Conservation (phyloP, 2,329 filamentous ascomycete genomes). For the Truncatella angustata region DNA sequence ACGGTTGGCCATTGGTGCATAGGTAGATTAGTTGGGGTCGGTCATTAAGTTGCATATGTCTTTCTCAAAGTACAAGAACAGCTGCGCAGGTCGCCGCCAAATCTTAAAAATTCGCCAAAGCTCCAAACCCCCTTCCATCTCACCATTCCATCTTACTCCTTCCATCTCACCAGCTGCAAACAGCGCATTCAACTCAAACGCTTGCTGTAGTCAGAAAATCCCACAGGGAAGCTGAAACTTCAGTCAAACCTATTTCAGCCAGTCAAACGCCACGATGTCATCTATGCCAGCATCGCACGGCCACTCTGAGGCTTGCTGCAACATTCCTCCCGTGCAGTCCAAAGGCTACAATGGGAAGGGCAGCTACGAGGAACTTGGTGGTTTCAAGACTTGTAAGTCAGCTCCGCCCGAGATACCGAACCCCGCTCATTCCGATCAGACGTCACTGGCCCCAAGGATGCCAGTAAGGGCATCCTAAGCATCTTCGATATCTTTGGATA, state of each 20-base stretch:
- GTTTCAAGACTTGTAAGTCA: conserved; percentile 49
- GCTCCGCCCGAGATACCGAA: no score
- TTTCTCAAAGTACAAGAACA: conserved; percentile 9
- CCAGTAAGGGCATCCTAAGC: conserved; percentile 57
- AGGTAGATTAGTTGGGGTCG: no score
- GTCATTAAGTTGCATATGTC: no score
- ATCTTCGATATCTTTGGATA: conserved; percentile 72
- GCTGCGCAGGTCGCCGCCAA: conserved; percentile 5
- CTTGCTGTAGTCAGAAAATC: neutral
- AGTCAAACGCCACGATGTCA: conserved; percentile 37
- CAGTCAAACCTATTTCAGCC: neutral
- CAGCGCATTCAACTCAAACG: neutral
- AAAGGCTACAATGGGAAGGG: conserved; percentile 56
- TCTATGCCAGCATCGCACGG: conserved; percentile 50
- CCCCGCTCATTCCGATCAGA: conserved; percentile 26
- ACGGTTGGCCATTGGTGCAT: no score
- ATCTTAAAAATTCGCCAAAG: neutral
- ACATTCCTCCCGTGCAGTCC: conserved; percentile 55
- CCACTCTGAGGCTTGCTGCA: conserved; percentile 57
- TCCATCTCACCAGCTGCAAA: neutral
- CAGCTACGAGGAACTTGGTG: conserved; percentile 54
- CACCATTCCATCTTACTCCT: neutral
- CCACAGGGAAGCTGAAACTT: neutral
- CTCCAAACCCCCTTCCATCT: neutral
- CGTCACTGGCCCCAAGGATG: conserved; percentile 43